A percentile compares a stretch with the other conserved stretches of the same genome.
Conservation (phyloP, 352 stramenopile species). For the Phytophthora lateralis region DNA sequence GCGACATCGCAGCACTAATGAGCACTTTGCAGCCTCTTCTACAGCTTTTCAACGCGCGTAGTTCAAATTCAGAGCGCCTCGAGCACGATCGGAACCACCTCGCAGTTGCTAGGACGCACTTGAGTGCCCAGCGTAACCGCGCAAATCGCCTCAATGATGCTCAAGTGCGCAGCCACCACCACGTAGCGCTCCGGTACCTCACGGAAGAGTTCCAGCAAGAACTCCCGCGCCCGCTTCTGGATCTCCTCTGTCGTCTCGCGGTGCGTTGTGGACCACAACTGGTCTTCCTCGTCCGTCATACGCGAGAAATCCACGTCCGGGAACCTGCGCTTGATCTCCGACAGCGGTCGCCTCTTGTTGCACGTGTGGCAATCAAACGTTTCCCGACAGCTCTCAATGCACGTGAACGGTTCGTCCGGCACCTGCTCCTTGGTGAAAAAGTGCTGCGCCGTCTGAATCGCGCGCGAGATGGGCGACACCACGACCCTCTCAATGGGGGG, state of each 20-base stretch:
- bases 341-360: slow-evolving; percentile 60
- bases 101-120: slow-evolving; percentile 51
- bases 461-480: slow-evolving; percentile 55
- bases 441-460: slow-evolving; percentile 74
- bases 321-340: slow-evolving; percentile 57
- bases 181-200: slow-evolving; percentile 64
- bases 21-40: neutral
- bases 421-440: slow-evolving; percentile 57
- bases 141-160: slow-evolving; percentile 75
- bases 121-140: slow-evolving; percentile 36
- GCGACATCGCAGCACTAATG: neutral
- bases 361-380: slow-evolving; percentile 74
- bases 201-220: slow-evolving; percentile 57
- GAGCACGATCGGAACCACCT: slow-evolving; percentile 57
- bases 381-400: slow-evolving; percentile 74
- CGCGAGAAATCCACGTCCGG: slow-evolving; percentile 67
- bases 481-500: slow-evolving; percentile 32
- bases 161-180: slow-evolving; percentile 68
- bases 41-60: neutral
- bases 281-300: slow-evolving; percentile 61
- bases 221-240: slow-evolving; percentile 47
- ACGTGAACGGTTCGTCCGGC: slow-evolving; percentile 46
- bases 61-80: slow-evolving; percentile 23
- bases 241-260: slow-evolving; percentile 74
- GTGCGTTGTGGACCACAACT: slow-evolving; percentile 59